Percentiles rank a stretch among this genome's conserved stretches.
These are phyloP conservation scores for Pleurotus tuber-regium DNA, from an alignment of 768 basidiomycete genomes.

Conservation along the genomic window DNA sequence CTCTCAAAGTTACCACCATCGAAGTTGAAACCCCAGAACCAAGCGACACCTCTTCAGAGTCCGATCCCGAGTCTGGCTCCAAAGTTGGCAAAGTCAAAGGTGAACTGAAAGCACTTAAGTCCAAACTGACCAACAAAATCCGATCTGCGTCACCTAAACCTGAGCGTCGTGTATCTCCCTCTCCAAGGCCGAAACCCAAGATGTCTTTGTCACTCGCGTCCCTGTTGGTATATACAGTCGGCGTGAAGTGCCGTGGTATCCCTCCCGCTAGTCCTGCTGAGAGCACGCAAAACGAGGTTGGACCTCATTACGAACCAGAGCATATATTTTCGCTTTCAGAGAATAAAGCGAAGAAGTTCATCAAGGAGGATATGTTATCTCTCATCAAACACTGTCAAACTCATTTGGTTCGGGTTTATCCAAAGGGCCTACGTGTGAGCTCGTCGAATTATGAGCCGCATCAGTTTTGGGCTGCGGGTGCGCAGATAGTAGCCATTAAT, in stretches of 20 bases:
- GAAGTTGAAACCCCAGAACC: conserved; percentile 10
- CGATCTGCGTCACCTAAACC: conserved; percentile 11
- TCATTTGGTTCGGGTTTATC: conserved; percentile 85
- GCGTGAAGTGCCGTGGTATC: conserved; percentile 90
- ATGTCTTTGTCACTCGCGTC: conserved; percentile 75
- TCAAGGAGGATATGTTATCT: conserved; percentile 62
- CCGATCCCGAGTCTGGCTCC: conserved; percentile 4
- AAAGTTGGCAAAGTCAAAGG: conserved; percentile 7
- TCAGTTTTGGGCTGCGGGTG: conserved; percentile 85
- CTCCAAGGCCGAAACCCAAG: conserved; percentile 32
- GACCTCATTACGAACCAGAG: conserved; percentile 79
- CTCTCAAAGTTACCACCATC: not conserved
- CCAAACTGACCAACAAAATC: conserved; percentile 12
- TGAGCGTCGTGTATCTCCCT: not conserved
- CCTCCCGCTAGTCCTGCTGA: not conserved
- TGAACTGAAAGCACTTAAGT: conserved; percentile 3
- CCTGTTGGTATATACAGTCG: conserved; percentile 90
- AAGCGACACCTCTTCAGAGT: conserved; percentile 2
- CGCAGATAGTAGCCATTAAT: conserved; percentile 91
- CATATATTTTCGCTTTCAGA: conserved; percentile 95
- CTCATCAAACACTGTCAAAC: conserved; percentile 84
- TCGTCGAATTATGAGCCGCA: conserved; percentile 90
- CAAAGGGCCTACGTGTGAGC: conserved; percentile 75
- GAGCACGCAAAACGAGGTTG: conserved; percentile 47
- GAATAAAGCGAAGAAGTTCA: conserved; percentile 68